A percentile compares a stretch with the other conserved stretches of the same genome.
phyloP scores from a whole-genome alignment of 306 rosid genomes.

The Cicer cuneatum region DNA sequence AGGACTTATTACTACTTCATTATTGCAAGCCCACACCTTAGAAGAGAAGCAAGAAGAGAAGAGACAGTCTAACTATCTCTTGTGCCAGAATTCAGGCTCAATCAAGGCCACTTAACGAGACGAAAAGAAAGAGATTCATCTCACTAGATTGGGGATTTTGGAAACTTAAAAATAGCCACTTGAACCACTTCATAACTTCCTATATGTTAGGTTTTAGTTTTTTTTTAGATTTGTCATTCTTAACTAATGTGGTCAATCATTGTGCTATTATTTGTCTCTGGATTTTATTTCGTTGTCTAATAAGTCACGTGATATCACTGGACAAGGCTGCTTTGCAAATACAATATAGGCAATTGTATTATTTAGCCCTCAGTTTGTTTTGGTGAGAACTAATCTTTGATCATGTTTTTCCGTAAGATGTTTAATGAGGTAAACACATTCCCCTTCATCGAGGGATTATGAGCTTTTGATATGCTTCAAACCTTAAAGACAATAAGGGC shows the following conservation, averaged over 20 bases:
- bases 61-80: too few relatives aligned
- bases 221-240: background rate
- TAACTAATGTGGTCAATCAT: background rate
- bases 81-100: too few relatives aligned
- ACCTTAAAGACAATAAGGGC: background rate
- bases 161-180: background rate
- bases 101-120: too few relatives aligned
- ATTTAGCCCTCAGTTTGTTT: background rate
- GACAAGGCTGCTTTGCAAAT: background rate
- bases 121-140: too few relatives aligned
- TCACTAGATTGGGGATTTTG: background rate
- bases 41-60: too few relatives aligned
- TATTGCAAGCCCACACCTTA: too few relatives aligned
- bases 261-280: slow-evolving; percentile 4
- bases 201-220: background rate
- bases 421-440: background rate
- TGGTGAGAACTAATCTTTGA: slow-evolving; percentile 20
- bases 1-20: too few relatives aligned
- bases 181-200: background rate
- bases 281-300: background rate
- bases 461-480: slow-evolving; percentile 46
- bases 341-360: background rate
- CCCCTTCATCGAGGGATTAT: background rate
- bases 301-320: background rate
- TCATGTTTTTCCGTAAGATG: slow-evolving; percentile 6